Percentiles rank a stretch among this genome's conserved stretches.
Evolutionary conservation across 257 asterid genomes (phyloP).

Genomic region (Plectranthus barbatus): DNA sequence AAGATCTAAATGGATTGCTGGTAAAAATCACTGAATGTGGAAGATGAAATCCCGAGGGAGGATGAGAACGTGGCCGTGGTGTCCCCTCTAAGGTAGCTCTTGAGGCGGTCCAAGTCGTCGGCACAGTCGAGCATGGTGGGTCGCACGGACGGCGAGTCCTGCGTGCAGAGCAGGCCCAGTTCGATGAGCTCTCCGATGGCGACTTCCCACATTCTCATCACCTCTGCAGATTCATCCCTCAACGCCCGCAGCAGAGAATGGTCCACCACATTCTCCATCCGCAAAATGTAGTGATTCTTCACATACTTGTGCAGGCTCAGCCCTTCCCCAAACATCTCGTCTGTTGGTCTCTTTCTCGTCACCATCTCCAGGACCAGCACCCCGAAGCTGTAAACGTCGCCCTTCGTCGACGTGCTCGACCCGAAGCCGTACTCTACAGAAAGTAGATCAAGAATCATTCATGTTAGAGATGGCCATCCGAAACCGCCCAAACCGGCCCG

Average conservation of each 20-base stretch:
- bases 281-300: slow-evolving; percentile 25
- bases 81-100: slow-evolving; percentile 46
- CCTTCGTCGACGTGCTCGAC: slow-evolving; percentile 34
- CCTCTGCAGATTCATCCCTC: slow-evolving; percentile 29
- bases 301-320: slow-evolving; percentile 37
- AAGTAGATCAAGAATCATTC: not conserved
- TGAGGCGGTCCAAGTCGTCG: slow-evolving; percentile 50
- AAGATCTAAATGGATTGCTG: not conserved
- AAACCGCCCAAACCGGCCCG: no score
- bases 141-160: slow-evolving; percentile 31
- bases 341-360: slow-evolving; percentile 47
- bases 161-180: slow-evolving; percentile 45
- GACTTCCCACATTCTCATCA: slow-evolving; percentile 41
- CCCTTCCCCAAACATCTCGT: slow-evolving; percentile 31
- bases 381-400: slow-evolving; percentile 56
- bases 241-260: slow-evolving; percentile 27
- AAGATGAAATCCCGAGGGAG: slow-evolving; percentile 11
- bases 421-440: slow-evolving; percentile 43
- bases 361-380: slow-evolving; percentile 48
- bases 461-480: no score
- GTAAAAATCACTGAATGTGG: no score
- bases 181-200: slow-evolving; percentile 41
- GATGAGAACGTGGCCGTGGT: slow-evolving; percentile 46
- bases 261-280: slow-evolving; percentile 31
- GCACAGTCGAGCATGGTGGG: slow-evolving; percentile 61